phyloP scores from a whole-genome alignment of 176 grass and related monocot species.

The Oryza glaberrima region DNA sequence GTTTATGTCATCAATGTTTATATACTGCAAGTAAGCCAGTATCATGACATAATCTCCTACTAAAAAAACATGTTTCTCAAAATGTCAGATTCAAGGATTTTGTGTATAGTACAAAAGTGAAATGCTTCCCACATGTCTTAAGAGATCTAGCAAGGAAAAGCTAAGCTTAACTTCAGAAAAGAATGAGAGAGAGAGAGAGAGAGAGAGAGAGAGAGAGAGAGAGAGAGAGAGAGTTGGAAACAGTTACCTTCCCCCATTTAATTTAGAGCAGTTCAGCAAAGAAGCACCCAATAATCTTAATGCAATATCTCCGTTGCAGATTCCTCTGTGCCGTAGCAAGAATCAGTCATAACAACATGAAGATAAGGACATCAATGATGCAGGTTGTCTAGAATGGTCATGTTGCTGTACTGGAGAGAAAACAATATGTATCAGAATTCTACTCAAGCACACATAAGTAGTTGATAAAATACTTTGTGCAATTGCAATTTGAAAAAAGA shows the following conservation, averaged over 20 bases:
- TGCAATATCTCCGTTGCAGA: background rate
- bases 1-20: background rate
- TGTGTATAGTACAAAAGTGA: background rate
- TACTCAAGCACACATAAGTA: background rate
- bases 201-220: no score
- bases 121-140: background rate
- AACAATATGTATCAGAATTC: background rate
- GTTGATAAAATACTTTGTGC: background rate
- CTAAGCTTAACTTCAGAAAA: conserved; percentile 11
- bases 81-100: background rate
- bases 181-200: background rate
- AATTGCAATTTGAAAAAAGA: background rate
- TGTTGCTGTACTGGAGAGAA: background rate
- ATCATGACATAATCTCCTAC: background rate
- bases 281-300: conserved; percentile 6
- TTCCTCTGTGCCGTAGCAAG: background rate
- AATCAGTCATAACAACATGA: background rate
- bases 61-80: background rate
- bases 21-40: background rate
- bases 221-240: background rate
- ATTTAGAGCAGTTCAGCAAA: conserved; percentile 18
- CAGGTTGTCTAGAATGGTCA: background rate
- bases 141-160: background rate
- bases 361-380: conserved; percentile 27
- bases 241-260: conserved; percentile 58